Evolutionary conservation across 768 basidiomycete genomes (phyloP).

Genomic region (Macrolepiota albuminosa): DNA sequence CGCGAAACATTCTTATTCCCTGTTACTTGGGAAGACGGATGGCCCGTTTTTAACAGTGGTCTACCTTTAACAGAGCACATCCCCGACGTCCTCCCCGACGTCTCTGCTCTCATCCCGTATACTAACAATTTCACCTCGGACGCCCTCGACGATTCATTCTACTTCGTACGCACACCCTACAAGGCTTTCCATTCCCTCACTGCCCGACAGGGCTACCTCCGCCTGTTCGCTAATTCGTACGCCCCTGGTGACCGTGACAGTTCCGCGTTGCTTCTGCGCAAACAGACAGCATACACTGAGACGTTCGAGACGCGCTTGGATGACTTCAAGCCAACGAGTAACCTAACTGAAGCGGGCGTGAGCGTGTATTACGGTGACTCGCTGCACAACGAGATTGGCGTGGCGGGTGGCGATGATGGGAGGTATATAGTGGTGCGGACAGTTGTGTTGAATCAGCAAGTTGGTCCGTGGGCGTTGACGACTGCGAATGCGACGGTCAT

Average conservation of each 20-base stretch:
- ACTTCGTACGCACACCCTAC: slow-evolving; percentile 35
- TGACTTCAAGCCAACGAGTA: slow-evolving; percentile 23
- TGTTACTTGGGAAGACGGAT: slow-evolving; percentile 32
- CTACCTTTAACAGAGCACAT: slow-evolving; percentile 26
- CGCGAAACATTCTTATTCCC: slow-evolving; percentile 37
- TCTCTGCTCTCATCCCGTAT: slow-evolving; percentile 20
- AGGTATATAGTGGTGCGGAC: slow-evolving; percentile 25
- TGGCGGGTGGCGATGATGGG: slow-evolving; percentile 20
- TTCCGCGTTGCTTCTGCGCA: slow-evolving; percentile 31
- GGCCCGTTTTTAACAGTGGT: slow-evolving; percentile 33
- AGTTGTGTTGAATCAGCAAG: slow-evolving; percentile 26
- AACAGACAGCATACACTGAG: slow-evolving; percentile 33
- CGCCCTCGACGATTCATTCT: slow-evolving; percentile 28
- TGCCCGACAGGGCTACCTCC: slow-evolving; percentile 24
- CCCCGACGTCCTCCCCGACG: slow-evolving; percentile 23
- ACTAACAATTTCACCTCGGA: slow-evolving; percentile 23
- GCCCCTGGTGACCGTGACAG: slow-evolving; percentile 34
- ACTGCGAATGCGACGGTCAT: slow-evolving; percentile 24
- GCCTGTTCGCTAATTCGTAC: slow-evolving; percentile 29
- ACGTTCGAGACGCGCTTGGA: slow-evolving; percentile 30
- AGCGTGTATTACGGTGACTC: slow-evolving; percentile 31
- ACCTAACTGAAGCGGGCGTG: slow-evolving; percentile 33
- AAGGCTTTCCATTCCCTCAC: slow-evolving; percentile 30
- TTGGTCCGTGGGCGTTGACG: slow-evolving; percentile 31
- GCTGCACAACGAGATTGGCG: slow-evolving; percentile 33